Percentiles rank a stretch among this genome's conserved stretches.
These are phyloP conservation scores for Candida tetrigidarum DNA, from an alignment of 1,139 yeast genomes.

Conservation along the genomic window DNA sequence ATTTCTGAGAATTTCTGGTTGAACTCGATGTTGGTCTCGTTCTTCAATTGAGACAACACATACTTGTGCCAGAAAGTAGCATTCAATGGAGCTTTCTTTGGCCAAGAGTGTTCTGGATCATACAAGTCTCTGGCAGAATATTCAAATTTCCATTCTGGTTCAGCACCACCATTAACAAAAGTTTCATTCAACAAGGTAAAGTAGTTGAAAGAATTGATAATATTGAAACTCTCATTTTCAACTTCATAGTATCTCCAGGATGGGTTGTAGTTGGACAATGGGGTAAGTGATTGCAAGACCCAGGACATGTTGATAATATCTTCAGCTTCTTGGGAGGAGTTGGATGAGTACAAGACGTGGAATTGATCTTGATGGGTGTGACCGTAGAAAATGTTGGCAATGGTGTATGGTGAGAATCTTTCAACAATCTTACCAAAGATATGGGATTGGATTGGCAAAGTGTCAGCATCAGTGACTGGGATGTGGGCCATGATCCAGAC, in stretches of 20 bases:
- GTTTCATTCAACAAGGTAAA: constrained; percentile 58
- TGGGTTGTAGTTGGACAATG: constrained; percentile 61
- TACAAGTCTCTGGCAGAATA: constrained; percentile 58
- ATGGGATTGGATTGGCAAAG: constrained; percentile 65
- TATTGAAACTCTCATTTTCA: constrained; percentile 62
- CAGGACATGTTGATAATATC: constrained; percentile 61
- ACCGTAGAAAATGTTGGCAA: constrained; percentile 72
- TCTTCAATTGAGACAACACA: constrained; percentile 36
- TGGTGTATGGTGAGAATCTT: constrained; percentile 69
- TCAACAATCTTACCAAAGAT: constrained; percentile 61
- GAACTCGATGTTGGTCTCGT: constrained; percentile 39
- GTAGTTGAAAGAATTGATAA: constrained; percentile 63
- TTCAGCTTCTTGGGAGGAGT: constrained; percentile 31
- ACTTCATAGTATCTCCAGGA: constrained; percentile 76
- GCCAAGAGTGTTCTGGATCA: constrained; percentile 52
- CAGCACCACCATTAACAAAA: constrained; percentile 48
- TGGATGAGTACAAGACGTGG: constrained; percentile 54
- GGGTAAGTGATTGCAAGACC: constrained; percentile 71
- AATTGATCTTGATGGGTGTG: constrained; percentile 77
- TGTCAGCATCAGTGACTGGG: constrained; percentile 58
- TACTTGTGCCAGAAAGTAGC: constrained; percentile 60
- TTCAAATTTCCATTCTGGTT: constrained; percentile 59
- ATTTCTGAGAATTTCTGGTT: constrained; percentile 51
- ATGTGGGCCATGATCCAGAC: constrained; percentile 78
- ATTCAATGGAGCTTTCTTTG: constrained; percentile 53